Percentiles rank a stretch among this genome's conserved stretches.
phyloP scores from a whole-genome alignment of 495 filamentous ascomycete species.

The Penicillium subrubescens region DNA sequence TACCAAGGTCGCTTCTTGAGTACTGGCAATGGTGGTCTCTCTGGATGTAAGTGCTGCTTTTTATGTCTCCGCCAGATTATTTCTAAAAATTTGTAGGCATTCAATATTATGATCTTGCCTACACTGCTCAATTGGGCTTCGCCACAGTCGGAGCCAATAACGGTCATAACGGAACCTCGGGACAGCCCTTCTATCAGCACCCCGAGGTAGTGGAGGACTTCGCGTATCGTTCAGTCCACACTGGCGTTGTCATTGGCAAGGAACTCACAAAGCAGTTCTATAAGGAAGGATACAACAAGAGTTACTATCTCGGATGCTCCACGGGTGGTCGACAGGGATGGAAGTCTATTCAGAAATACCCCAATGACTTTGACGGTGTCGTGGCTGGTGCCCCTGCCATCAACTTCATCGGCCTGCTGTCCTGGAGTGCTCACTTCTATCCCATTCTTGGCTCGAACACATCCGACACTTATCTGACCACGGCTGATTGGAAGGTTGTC shows the following conservation, averaged over 20 bases:
- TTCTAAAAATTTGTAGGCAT: slow-evolving; percentile 34
- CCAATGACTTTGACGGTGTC: slow-evolving; percentile 66
- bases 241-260: slow-evolving; percentile 56
- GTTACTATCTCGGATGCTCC: slow-evolving; percentile 60
- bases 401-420: slow-evolving; percentile 47
- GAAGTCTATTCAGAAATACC: slow-evolving; percentile 52
- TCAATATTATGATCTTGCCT: slow-evolving; percentile 39
- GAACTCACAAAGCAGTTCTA: slow-evolving; percentile 53
- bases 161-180: slow-evolving; percentile 52
- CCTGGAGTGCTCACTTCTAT: slow-evolving; percentile 58
- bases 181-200: slow-evolving; percentile 45
- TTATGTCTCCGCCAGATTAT: too few species aligned
- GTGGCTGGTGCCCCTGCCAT: slow-evolving; percentile 60
- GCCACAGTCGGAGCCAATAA: slow-evolving; percentile 53
- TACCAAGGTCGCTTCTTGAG: slow-evolving; percentile 55
- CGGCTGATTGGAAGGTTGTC: slow-evolving; percentile 52
- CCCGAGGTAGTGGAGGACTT: slow-evolving; percentile 53
- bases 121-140: slow-evolving; percentile 45
- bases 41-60: slow-evolving; percentile 47
- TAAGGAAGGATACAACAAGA: slow-evolving; percentile 44
- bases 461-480: slow-evolving; percentile 53
- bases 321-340: slow-evolving; percentile 59
- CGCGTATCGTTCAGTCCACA: slow-evolving; percentile 51
- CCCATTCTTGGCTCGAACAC: slow-evolving; percentile 47
- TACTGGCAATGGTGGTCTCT: slow-evolving; percentile 60